A percentile compares a stretch with the other conserved stretches of the same genome.
Conservation (phyloP, 495 filamentous ascomycete genomes). For the Penicillium waksmanii region DNA sequence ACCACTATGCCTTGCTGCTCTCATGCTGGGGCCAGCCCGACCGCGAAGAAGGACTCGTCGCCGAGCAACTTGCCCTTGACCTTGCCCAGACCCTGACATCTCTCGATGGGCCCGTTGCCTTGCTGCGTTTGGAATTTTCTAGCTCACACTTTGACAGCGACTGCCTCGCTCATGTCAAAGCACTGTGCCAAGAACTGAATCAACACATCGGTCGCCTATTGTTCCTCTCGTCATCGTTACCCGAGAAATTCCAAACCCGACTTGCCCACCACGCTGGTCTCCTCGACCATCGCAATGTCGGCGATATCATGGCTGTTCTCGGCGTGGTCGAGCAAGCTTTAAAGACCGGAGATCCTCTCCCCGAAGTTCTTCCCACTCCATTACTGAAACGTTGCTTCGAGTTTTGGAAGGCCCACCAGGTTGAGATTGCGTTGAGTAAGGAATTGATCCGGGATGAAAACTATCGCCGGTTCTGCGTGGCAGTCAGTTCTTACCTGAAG, state of each 20-base stretch:
- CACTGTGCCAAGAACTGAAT: conserved; percentile 43
- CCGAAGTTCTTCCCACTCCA: conserved; percentile 46
- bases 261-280: conserved; percentile 37
- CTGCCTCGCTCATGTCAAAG: conserved; percentile 36
- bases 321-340: conserved; percentile 44
- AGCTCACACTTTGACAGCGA: conserved; percentile 45
- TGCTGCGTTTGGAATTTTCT: conserved; percentile 46
- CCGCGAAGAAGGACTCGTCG: conserved; percentile 30
- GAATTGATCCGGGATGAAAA: conserved; percentile 41
- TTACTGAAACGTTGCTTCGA: conserved; percentile 40
- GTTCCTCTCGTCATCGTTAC: conserved; percentile 37
- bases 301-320: conserved; percentile 48
- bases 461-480: conserved; percentile 46
- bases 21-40: conserved; percentile 42
- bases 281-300: conserved; percentile 43
- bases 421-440: conserved; percentile 27
- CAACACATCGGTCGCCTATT: conserved; percentile 40
- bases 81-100: conserved; percentile 34
- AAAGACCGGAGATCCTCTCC: conserved; percentile 46
- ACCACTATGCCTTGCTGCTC: conserved; percentile 50
- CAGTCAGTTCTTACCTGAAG: conserved; percentile 40
- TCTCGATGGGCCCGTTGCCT: conserved; percentile 37
- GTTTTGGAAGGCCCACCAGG: conserved; percentile 29
- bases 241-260: conserved; percentile 31
- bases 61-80: conserved; percentile 41